Conservation (phyloP, 495 filamentous ascomycete species). For the Penicillium longicatenatum region DNA sequence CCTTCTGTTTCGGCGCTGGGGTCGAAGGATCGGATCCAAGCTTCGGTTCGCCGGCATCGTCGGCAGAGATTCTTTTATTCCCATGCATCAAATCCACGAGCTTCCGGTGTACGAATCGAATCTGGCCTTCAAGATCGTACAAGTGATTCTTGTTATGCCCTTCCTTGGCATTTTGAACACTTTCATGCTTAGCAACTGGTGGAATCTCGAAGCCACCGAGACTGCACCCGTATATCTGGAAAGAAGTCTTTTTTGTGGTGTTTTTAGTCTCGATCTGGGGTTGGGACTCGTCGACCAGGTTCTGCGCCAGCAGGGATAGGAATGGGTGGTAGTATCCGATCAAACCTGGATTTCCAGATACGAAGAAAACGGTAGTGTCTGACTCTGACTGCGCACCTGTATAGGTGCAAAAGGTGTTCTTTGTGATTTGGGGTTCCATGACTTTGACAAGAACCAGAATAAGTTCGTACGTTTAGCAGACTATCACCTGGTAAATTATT, state of each 20-base stretch:
- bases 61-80: not conserved
- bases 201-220: slow-evolving; percentile 71
- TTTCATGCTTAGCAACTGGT: slow-evolving; percentile 15
- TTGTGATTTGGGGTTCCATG: slow-evolving; percentile 32
- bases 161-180: not conserved
- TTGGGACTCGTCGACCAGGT: slow-evolving; percentile 13
- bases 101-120: slow-evolving; percentile 44
- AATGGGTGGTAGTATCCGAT: slow-evolving; percentile 80
- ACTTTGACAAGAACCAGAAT: not conserved
- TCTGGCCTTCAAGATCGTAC: slow-evolving; percentile 62
- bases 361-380: slow-evolving; percentile 59
- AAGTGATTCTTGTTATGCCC: slow-evolving; percentile 5
- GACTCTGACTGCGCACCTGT: slow-evolving; percentile 11
- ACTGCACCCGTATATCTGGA: slow-evolving; percentile 66
- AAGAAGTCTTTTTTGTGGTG: slow-evolving; percentile 6
- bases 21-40: no score
- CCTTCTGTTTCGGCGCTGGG: slow-evolving; percentile 34
- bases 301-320: slow-evolving; percentile 51
- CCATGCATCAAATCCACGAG: slow-evolving; percentile 23
- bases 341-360: slow-evolving; percentile 86
- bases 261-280: not conserved
- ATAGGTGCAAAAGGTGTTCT: slow-evolving; percentile 37
- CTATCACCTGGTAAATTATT: not conserved
- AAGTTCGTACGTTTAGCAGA: not conserved
- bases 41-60: not conserved